Evolutionary conservation across 2,329 filamentous ascomycete genomes (phyloP).

Genomic region (Claviceps fusiformis): DNA sequence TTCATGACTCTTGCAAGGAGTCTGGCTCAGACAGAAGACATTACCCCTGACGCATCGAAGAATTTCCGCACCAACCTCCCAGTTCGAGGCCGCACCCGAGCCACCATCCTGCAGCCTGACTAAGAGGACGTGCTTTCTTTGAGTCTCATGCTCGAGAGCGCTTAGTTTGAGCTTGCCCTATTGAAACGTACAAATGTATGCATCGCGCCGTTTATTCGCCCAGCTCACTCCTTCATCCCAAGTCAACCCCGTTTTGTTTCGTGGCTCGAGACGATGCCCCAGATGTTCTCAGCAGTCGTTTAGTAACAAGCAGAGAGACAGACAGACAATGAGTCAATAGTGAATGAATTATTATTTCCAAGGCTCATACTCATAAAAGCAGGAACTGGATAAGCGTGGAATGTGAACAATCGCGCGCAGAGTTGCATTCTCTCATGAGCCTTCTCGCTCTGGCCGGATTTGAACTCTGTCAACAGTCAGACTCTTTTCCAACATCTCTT

Average conservation of each 20-base stretch:
- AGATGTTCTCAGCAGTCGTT: not conserved
- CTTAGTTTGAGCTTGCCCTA: constrained; percentile 19
- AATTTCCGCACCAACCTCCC: not conserved
- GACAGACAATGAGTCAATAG: not conserved
- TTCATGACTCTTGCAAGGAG: not conserved
- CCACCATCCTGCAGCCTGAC: not conserved
- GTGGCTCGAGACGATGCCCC: not conserved
- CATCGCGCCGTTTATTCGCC: constrained; percentile 8
- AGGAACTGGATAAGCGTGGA: not conserved
- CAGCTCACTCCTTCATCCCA: not conserved
- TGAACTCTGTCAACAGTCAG: not conserved
- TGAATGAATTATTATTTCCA: too few species aligned
- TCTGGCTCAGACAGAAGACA: not conserved
- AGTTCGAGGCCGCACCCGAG: not conserved
- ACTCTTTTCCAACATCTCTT: not conserved
- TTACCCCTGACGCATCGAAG: not conserved
- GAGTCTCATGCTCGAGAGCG: constrained; percentile 8
- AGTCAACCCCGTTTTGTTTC: not conserved
- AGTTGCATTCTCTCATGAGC: not conserved
- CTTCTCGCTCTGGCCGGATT: not conserved
- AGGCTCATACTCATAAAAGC: not conserved
- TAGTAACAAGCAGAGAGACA: not conserved
- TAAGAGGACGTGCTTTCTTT: not conserved
- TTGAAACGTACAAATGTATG: constrained; percentile 13
- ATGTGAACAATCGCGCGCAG: not conserved